These are phyloP conservation scores for Avena atlantica DNA, from an alignment of 176 grass and related monocot genomes.

Conservation along the genomic window DNA sequence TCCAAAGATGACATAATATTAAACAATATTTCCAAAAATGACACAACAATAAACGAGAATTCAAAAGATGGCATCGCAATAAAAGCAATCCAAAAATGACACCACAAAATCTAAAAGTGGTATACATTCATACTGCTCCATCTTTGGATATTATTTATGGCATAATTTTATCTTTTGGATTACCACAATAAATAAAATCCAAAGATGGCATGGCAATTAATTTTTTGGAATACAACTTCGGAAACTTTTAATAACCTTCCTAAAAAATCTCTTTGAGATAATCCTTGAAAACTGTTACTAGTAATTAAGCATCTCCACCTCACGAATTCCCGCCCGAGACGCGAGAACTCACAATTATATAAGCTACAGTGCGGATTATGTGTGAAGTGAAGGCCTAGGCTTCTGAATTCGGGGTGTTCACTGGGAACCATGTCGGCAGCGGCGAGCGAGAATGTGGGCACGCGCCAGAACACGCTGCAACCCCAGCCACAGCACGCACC, in stretches of 20 bases:
- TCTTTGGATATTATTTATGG: no score
- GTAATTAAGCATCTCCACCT: no score
- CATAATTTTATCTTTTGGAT: no score
- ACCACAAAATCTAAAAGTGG: no score
- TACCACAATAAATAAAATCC: not conserved
- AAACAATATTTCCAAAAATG: not conserved
- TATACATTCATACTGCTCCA: no score
- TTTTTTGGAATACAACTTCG: not conserved
- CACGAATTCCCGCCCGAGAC: not conserved
- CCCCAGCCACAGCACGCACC: conserved; percentile 38
- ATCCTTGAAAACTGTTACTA: no score
- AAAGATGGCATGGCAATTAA: not conserved
- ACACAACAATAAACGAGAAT: not conserved
- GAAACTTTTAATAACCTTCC: not conserved
- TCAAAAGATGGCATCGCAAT: not conserved
- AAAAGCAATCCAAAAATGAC: not conserved
- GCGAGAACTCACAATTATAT: not conserved
- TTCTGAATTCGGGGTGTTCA: not conserved
- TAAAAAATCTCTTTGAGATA: not conserved
- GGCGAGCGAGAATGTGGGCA: conserved; percentile 24
- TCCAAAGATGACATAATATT: not conserved
- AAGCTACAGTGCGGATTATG: not conserved
- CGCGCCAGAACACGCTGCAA: conserved; percentile 45
- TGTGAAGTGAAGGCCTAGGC: not conserved
- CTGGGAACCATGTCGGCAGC: conserved; percentile 51